Percentiles rank a stretch among this genome's conserved stretches.
phyloP scores from a whole-genome alignment of 306 rosid species.

The Abrus precatorius region DNA sequence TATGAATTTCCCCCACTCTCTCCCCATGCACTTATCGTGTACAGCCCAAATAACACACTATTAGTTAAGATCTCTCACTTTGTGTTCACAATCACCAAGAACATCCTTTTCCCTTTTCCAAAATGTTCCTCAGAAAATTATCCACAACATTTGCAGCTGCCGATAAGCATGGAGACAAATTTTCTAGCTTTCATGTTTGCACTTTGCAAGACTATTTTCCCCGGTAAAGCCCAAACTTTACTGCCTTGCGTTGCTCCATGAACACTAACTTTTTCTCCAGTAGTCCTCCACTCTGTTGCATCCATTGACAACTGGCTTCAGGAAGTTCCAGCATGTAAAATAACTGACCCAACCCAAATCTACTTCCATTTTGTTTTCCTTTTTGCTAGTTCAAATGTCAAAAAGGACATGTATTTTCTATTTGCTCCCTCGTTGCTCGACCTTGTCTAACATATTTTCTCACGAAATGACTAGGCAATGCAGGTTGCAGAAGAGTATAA shows the following conservation, averaged over 20 bases:
- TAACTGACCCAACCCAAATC: background rate
- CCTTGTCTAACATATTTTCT: background rate
- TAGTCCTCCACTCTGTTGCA: background rate
- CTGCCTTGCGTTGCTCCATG: background rate
- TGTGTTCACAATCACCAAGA: background rate
- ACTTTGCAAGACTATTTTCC: background rate
- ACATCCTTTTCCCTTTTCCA: background rate
- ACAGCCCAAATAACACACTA: background rate
- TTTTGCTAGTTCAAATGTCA: conserved; percentile 1
- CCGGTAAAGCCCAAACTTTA: conserved; percentile 5
- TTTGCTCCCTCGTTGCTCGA: background rate
- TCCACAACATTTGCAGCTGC: background rate
- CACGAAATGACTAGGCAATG: background rate
- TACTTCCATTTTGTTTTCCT: background rate
- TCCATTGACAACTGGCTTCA: background rate
- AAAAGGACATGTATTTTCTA: background rate
- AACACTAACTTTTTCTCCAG: background rate
- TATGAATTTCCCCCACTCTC: conserved; percentile 10
- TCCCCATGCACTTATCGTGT: background rate
- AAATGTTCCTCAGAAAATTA: background rate
- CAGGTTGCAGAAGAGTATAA: background rate
- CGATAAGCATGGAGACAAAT: background rate
- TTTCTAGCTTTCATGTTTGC: background rate
- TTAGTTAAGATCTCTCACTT: background rate
- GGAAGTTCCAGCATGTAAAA: background rate